These are phyloP conservation scores for Xylariaceae sp. DNA, from an alignment of 2,329 filamentous ascomycete species.

Conservation along the genomic window DNA sequence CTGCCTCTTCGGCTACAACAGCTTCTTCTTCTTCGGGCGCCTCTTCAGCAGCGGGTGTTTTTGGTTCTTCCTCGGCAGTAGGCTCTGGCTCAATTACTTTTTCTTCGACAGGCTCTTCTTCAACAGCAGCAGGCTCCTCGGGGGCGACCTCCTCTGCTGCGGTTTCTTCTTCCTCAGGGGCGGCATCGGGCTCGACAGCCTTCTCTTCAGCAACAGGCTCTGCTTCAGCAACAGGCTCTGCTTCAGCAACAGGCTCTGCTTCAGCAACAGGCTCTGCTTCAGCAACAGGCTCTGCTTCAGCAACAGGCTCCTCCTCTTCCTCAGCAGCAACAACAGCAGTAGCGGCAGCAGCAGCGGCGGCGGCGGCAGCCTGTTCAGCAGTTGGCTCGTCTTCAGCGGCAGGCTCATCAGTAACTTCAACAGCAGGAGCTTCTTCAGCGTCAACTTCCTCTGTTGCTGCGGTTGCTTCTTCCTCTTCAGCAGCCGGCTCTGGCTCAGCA, in stretches of 20 bases:
- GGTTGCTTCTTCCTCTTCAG: background rate
- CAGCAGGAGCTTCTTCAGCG: background rate
- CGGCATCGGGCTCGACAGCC: background rate
- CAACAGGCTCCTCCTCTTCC: constrained; percentile 10
- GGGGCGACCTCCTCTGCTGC: background rate
- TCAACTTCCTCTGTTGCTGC: background rate
- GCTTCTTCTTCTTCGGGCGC: constrained; percentile 8
- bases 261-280: background rate
- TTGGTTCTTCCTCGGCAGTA: background rate
- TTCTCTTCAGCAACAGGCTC: background rate
- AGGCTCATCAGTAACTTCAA: background rate
- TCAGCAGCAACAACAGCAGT: constrained; percentile 1
- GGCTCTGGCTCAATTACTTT: constrained; percentile 1
- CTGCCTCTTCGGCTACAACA: constrained; percentile 11
- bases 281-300: constrained; percentile 9
- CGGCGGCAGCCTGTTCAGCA: background rate
- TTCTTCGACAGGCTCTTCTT: background rate
- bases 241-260: background rate
- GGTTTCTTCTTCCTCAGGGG: background rate
- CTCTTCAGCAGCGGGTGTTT: background rate
- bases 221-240: background rate
- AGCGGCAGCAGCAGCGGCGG: constrained; percentile 1
- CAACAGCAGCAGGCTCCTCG: background rate
- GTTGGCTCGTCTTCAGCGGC: background rate
- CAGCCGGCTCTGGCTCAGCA: background rate